These are phyloP conservation scores for Filobasidium wieringae DNA, from an alignment of 768 basidiomycete species.

Conservation along the genomic window DNA sequence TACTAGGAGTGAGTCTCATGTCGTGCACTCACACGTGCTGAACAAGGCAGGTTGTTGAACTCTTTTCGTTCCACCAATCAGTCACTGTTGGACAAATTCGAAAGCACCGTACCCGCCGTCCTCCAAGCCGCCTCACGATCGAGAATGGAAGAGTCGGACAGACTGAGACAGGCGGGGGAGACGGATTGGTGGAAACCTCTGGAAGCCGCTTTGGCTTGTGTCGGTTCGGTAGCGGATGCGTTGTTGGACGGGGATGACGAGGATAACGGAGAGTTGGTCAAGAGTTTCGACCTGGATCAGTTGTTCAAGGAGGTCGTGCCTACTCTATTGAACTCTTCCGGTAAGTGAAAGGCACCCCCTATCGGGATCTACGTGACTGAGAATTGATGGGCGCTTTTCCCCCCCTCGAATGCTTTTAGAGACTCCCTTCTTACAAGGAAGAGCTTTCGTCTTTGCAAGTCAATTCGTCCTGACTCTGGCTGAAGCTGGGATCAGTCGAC, in stretches of 20 bases:
- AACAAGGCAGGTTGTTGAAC: background rate
- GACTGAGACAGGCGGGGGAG: conserved; percentile 48
- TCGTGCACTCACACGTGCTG: no score
- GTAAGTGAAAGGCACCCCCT: no score
- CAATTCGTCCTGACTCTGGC: conserved; percentile 64
- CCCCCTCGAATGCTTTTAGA: conserved; percentile 29
- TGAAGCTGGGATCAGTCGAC: conserved; percentile 48
- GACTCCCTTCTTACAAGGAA: conserved; percentile 87
- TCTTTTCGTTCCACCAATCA: conserved; percentile 8
- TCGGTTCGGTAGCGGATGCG: conserved; percentile 69
- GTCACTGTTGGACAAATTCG: conserved; percentile 39
- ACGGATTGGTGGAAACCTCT: conserved; percentile 81
- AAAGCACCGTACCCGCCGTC: conserved; percentile 31
- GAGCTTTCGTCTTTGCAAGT: conserved; percentile 88
- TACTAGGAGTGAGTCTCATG: conserved; percentile 51
- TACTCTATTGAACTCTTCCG: conserved; percentile 55
- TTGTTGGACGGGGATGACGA: conserved; percentile 67
- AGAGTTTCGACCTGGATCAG: conserved; percentile 63
- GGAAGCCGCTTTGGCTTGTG: conserved; percentile 68
- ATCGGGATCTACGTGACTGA: no score
- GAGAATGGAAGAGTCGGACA: conserved; percentile 51
- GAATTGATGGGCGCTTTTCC: background rate
- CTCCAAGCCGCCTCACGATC: conserved; percentile 50
- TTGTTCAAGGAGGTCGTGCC: conserved; percentile 71
- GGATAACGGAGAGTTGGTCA: conserved; percentile 54